Evolutionary conservation across 306 rosid genomes (phyloP).

Genomic region (Prunus dulcis): DNA sequence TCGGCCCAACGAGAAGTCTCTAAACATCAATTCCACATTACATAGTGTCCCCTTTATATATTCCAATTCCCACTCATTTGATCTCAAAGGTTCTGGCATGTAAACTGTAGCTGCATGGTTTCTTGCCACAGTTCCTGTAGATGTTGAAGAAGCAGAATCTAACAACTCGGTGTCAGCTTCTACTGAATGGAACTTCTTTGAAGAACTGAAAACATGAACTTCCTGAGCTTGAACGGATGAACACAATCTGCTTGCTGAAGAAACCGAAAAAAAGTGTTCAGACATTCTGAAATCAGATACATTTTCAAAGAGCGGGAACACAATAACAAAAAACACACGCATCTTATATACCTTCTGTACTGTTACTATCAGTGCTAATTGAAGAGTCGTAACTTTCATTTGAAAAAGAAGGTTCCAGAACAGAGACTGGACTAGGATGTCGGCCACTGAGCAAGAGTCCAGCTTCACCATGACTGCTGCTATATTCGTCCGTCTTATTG

Average conservation of each 20-base stretch:
- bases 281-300: constrained; percentile 6
- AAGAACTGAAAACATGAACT: constrained; percentile 38
- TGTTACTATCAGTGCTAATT: constrained; percentile 47
- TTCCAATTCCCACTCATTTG: constrained; percentile 60
- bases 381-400: constrained; percentile 77
- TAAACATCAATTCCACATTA: constrained; percentile 62
- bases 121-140: constrained; percentile 31
- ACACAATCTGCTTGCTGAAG: constrained; percentile 70
- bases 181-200: constrained; percentile 40
- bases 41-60: constrained; percentile 65
- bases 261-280: constrained; percentile 8
- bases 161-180: constrained; percentile 67
- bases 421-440: constrained; percentile 82
- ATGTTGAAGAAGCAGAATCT: constrained; percentile 82
- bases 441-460: constrained; percentile 37
- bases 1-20: constrained; percentile 56
- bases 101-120: constrained; percentile 25
- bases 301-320: neutral
- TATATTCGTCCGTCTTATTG: constrained; percentile 38
- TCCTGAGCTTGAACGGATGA: constrained; percentile 61
- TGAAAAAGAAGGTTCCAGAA: constrained; percentile 79
- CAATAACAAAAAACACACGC: neutral
- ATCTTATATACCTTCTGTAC: constrained; percentile 59
- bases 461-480: constrained; percentile 35
- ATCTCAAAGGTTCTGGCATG: constrained; percentile 23